Base-by-base conservation (phyloP, 2,329 filamentous ascomycete genomes). In the Pyrenophora seminiperda region DNA sequence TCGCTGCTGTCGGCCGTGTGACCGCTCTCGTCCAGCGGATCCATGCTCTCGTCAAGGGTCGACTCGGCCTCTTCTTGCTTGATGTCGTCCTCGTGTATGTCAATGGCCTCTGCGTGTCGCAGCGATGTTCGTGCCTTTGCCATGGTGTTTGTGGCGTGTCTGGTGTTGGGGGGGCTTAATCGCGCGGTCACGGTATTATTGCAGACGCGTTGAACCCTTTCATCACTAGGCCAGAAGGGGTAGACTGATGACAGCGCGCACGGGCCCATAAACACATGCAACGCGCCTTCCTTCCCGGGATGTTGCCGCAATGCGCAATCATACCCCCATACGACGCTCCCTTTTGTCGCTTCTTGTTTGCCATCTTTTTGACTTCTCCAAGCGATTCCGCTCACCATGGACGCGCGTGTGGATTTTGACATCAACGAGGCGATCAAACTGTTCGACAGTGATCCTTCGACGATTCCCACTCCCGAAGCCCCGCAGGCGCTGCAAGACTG, bases 391-490 rank as follows among this genome's bases (percentile, higher is more conserved):
- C 61, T 68, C 86, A 88, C 80, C 68, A 89, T 89, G 78, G 81
- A 81, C 63, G 78, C 79, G 59, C 77, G 75, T 58, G 83, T 91
- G 72, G 83, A 87, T 68, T 99, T 99, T 77, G 90, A 97, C 74
- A 90, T 99, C 75, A 96, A 97, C 74, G 89, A 96, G 79, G 91
- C 91, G 60, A 88, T 97, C 74, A 97, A 96, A 81, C 84, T 90
- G 73, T 99, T 97, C 77, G 90, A 97, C 83, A 95, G 91, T 76
- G 93, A 97, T 73, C 93, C 94, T 7, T 80, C 86, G 37, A 83
- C 85, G 31, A 89, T 97, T 47, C 80, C 88, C 6, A 97, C 92
- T 2, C 87, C 89, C 34, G 93, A 97, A 73, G 94, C 92, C 47
- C 89, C 94, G 63, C 76, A 86, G 36, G 84, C 88, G 52, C 84